These are phyloP conservation scores for Tilletia caries DNA, from an alignment of 1,284 basidiomycete species.

Conservation along the genomic window DNA sequence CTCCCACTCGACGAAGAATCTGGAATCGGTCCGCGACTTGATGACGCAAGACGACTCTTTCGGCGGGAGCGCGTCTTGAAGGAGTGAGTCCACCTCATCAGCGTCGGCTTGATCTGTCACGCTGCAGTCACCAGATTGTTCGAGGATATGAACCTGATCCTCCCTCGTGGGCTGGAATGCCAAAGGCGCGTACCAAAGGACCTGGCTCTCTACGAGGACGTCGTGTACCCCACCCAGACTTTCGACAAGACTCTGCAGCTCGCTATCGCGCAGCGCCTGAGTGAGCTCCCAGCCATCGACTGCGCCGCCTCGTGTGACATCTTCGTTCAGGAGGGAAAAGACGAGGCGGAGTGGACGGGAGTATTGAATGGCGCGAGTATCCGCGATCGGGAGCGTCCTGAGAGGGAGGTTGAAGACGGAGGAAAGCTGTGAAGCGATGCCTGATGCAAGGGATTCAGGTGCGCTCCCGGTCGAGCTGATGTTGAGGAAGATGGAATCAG, in stretches of 20 bases:
- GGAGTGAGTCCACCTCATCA: no score
- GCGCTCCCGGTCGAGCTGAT: not conserved
- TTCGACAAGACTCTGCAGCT: conserved; percentile 6
- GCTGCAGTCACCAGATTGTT: conserved; percentile 12
- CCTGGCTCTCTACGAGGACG: conserved; percentile 88
- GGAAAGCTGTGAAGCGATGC: conserved; percentile 9
- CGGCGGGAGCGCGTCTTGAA: not conserved
- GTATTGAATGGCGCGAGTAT: conserved; percentile 36
- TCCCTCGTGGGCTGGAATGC: conserved; percentile 74
- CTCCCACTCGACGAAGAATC: conserved; percentile 36
- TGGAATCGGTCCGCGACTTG: no score
- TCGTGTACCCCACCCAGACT: conserved; percentile 65
- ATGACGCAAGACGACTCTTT: not conserved
- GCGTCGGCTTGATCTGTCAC: not conserved
- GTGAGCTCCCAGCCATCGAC: conserved; percentile 16
- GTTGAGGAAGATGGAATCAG: not conserved
- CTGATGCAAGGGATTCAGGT: not conserved
- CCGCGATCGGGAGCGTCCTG: conserved; percentile 12
- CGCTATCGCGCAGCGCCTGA: conserved; percentile 12
- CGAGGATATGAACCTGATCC: not conserved
- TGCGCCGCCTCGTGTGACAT: conserved; percentile 23
- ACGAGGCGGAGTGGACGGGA: conserved; percentile 41
- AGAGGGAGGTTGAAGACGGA: conserved; percentile 7
- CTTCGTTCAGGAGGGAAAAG: conserved; percentile 48
- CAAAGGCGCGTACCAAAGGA: conserved; percentile 84